Evolutionary conservation across 1,284 basidiomycete genomes (phyloP), one percentile per base, ranked within the genome.

Genomic region (Psilocybe mexicana): DNA sequence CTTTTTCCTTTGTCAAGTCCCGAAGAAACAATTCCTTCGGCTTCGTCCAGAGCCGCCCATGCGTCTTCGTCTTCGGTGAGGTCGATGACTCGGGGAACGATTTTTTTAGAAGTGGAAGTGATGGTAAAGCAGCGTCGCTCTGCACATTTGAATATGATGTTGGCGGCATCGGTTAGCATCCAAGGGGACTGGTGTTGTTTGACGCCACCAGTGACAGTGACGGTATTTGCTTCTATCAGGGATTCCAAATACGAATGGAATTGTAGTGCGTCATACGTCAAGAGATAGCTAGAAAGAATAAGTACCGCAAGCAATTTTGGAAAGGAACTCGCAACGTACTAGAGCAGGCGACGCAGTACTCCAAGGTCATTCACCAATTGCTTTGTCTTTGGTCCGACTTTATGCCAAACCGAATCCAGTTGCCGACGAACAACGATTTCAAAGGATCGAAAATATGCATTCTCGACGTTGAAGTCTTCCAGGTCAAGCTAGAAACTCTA

Each of bases 381-480:
- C 67, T 94, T 95, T 0, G 95, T 99, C 65, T 87, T 90, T 2
- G 92, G 87, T 1, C 94, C 93, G 26, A 98, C 93, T 72, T 94
- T 93, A 72, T 99, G 95, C 97, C 97, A 99, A 3, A 98, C 90
- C 0, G 95, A 85, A 70, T 97, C 93, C 3, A 99, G 84, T 66
- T 95, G 93, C 44, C 88, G 84, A 7, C 96, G 85, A 1, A 98
- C 94, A 53, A 97, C 82, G 24, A 86, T 79, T 68, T 99, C 96
- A 69, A 99, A 99, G 1, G 92, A 94, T 30, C 88, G 85, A 74
- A 98, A 98, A 66, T 99, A 95, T 0, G 94, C 93, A 65, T 93
- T 96, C 67, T 98, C 93, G 47, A 98, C 84, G 4, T 86, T 96
- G 59, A 98, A 80, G 64, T 98, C 95, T 63, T 99, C 97, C 7